Conservation (phyloP, 495 filamentous ascomycete genomes). For the Annulohypoxylon maeteangense region DNA sequence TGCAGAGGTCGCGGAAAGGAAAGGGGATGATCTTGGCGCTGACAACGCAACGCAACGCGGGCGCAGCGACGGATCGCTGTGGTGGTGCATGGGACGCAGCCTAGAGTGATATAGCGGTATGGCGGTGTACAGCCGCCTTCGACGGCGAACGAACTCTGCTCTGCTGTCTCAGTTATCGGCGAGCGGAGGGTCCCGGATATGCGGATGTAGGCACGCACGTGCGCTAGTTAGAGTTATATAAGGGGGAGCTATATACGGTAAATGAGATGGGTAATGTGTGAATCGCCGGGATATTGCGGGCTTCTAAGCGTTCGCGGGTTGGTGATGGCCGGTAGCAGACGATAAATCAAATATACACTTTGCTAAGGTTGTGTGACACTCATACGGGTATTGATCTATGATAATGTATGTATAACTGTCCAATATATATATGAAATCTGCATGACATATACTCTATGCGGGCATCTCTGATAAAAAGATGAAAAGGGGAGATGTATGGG, state of each 20-base stretch:
- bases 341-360: slow-evolving; percentile 13
- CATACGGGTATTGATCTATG: not conserved
- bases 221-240: not conserved
- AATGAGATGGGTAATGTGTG: not conserved
- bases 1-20: slow-evolving; percentile 1
- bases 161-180: slow-evolving; percentile 7
- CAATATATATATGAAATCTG: slow-evolving; percentile 29
- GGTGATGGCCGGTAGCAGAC: not conserved
- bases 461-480: slow-evolving; percentile 7
- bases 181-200: not conserved
- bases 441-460: slow-evolving; percentile 14
- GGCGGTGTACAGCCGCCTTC: not conserved
- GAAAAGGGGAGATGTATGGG: slow-evolving; percentile 26
- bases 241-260: slow-evolving; percentile 1
- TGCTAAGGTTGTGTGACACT: slow-evolving; percentile 10
- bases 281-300: slow-evolving; percentile 10
- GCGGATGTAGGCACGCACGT: not conserved
- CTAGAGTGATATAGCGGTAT: not conserved
- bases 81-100: not conserved
- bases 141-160: slow-evolving; percentile 6
- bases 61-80: not conserved
- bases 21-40: not conserved
- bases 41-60: not conserved
- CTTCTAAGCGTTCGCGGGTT: not conserved
- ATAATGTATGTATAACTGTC: not conserved